Percentiles rank a stretch among this genome's conserved stretches.
Evolutionary conservation across 768 basidiomycete genomes (phyloP).

Genomic region (Calocybe gangraenosa): DNA sequence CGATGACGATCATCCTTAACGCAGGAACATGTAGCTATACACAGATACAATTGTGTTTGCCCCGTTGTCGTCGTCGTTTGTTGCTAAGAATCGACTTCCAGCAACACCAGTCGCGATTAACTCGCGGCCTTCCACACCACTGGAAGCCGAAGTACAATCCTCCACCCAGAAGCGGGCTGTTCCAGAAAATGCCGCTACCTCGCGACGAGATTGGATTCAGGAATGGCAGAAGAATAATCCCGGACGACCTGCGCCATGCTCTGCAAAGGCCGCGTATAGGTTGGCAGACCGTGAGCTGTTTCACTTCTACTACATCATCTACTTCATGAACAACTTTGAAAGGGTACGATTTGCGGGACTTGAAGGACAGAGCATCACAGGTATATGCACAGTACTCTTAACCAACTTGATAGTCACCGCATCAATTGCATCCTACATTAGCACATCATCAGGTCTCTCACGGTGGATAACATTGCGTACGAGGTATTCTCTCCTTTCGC

Average conservation of each 20-base stretch:
- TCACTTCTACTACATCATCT: neutral
- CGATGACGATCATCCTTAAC: neutral
- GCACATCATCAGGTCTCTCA: slow-evolving; percentile 76
- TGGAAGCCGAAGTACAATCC: slow-evolving; percentile 25
- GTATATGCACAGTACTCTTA: slow-evolving; percentile 20
- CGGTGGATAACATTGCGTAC: slow-evolving; percentile 76
- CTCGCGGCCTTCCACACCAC: slow-evolving; percentile 21
- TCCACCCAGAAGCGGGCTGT: slow-evolving; percentile 16
- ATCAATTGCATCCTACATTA: slow-evolving; percentile 20
- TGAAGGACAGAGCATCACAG: slow-evolving; percentile 69
- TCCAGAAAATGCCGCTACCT: slow-evolving; percentile 21
- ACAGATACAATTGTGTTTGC: slow-evolving; percentile 84
- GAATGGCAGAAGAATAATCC: slow-evolving; percentile 63
- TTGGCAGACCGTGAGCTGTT: slow-evolving; percentile 70
- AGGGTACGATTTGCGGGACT: slow-evolving; percentile 70
- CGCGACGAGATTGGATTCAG: slow-evolving; percentile 64
- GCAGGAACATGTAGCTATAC: slow-evolving; percentile 56
- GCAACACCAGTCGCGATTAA: slow-evolving; percentile 18
- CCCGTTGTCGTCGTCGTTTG: slow-evolving; percentile 72
- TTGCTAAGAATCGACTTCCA: slow-evolving; percentile 23
- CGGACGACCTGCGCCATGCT: slow-evolving; percentile 63
- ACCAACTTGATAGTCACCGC: neutral
- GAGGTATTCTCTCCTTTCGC: slow-evolving; percentile 87
- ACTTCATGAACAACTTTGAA: neutral
- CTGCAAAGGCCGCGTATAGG: slow-evolving; percentile 80